These are phyloP conservation scores for Geum urbanum DNA, from an alignment of 306 rosid species.

Conservation along the genomic window DNA sequence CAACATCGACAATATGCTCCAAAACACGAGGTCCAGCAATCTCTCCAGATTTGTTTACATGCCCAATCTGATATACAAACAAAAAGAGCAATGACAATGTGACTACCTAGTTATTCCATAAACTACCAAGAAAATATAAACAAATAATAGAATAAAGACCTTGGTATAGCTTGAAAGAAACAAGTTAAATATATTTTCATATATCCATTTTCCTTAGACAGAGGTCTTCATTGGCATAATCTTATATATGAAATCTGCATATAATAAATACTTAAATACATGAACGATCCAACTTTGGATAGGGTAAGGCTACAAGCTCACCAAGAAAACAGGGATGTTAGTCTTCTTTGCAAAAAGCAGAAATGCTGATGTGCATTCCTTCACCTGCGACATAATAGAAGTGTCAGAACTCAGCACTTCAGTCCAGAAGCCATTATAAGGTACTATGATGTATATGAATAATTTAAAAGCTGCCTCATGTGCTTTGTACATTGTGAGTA, in stretches of 20 bases:
- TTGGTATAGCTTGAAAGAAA: neutral
- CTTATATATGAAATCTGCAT: neutral
- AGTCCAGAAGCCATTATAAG: conserved; percentile 17
- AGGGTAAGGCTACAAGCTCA: conserved; percentile 26
- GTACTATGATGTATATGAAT: conserved; percentile 15
- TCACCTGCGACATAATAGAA: conserved; percentile 54
- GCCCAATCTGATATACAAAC: conserved; percentile 65
- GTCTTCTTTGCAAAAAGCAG: conserved; percentile 82
- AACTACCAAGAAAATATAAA: neutral
- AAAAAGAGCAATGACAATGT: conserved; percentile 1
- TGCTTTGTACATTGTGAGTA: conserved; percentile 10
- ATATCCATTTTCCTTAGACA: neutral
- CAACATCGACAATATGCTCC: conserved; percentile 95
- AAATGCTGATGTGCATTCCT: conserved; percentile 85
- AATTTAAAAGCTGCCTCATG: neutral
- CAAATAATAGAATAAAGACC: neutral
- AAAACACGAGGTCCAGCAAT: conserved; percentile 91
- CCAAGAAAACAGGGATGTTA: conserved; percentile 72
- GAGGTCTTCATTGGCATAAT: neutral
- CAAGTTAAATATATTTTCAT: neutral
- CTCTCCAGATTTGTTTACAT: conserved; percentile 85
- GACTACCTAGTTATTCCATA: neutral
- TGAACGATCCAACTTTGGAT: neutral
- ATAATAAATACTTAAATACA: neutral
- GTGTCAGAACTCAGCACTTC: conserved; percentile 18